Evolutionary conservation across 1,284 basidiomycete species (phyloP).

Genomic region (Cryptococcus neoformans): DNA sequence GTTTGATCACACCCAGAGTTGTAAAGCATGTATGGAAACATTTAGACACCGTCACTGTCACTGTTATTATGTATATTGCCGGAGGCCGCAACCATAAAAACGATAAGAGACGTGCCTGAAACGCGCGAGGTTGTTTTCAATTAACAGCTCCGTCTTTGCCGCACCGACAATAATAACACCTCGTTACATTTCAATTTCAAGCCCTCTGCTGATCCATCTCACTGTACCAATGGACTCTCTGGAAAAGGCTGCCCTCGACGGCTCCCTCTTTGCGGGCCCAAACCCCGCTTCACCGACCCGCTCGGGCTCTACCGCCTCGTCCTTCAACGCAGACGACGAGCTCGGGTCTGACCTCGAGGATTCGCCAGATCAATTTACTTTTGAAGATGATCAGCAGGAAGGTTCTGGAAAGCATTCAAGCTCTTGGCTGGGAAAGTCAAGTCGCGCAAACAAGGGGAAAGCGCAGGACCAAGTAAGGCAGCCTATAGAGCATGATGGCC

Average conservation of each 20-base stretch:
- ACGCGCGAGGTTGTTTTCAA: too few relatives aligned
- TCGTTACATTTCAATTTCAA: too few relatives aligned
- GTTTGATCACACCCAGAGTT: background rate
- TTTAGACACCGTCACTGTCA: background rate
- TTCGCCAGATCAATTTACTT: background rate
- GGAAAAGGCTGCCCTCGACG: constrained; percentile 32
- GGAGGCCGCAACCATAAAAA: too few relatives aligned
- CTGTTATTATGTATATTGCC: too few relatives aligned
- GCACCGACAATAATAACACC: too few relatives aligned
- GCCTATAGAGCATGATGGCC: constrained; percentile 15
- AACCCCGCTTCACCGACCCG: constrained; percentile 24
- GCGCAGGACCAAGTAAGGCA: background rate
- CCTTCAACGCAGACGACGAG: constrained; percentile 34
- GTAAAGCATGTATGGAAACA: constrained; percentile 17
- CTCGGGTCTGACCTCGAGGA: constrained; percentile 23
- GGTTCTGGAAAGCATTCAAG: background rate
- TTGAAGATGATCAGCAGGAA: constrained; percentile 1
- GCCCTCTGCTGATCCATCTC: too few relatives aligned
- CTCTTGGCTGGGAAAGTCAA: background rate
- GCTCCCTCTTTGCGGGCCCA: constrained; percentile 25
- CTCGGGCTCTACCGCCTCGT: constrained; percentile 18
- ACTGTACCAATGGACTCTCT: constrained; percentile 15
- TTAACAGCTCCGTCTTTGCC: too few relatives aligned
- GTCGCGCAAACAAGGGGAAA: background rate
- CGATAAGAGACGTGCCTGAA: too few relatives aligned